phyloP scores from a whole-genome alignment of 495 filamentous ascomycete species.

The Tuber calosporum region DNA sequence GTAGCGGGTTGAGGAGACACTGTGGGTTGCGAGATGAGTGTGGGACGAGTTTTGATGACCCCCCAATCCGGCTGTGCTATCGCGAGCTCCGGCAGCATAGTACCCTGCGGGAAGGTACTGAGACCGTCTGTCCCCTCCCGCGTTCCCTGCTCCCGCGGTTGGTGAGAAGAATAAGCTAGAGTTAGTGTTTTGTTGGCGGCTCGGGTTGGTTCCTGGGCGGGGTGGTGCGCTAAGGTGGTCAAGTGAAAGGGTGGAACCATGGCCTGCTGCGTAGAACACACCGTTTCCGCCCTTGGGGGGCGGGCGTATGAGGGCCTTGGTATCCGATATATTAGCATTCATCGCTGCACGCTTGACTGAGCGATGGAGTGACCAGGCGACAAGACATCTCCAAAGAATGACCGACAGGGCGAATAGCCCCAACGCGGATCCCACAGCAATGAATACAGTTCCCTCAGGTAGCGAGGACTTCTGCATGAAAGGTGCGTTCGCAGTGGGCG shows the following conservation, averaged over 20 bases:
- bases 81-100: slow-evolving; percentile 64
- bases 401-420: slow-evolving; percentile 73
- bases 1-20: slow-evolving; percentile 48
- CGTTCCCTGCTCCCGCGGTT: slow-evolving; percentile 58
- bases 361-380: slow-evolving; percentile 87
- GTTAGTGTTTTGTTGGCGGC: slow-evolving; percentile 36
- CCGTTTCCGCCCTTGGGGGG: slow-evolving; percentile 34
- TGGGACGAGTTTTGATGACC: slow-evolving; percentile 50
- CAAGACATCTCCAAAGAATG: slow-evolving; percentile 77
- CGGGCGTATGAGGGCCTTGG: slow-evolving; percentile 47
- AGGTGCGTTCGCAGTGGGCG: slow-evolving; percentile 74
- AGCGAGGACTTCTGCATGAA: slow-evolving; percentile 91
- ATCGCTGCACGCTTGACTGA: slow-evolving; percentile 74
- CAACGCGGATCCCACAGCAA: slow-evolving; percentile 79
- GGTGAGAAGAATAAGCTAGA: slow-evolving; percentile 87
- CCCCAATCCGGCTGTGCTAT: slow-evolving; percentile 47
- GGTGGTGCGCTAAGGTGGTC: slow-evolving; percentile 46
- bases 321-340: slow-evolving; percentile 59
- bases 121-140: slow-evolving; percentile 48
- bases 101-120: slow-evolving; percentile 85
- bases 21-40: slow-evolving; percentile 51
- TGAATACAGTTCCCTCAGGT: slow-evolving; percentile 94
- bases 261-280: slow-evolving; percentile 43
- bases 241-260: slow-evolving; percentile 48
- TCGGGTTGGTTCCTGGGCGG: slow-evolving; percentile 41